Base-by-base conservation (phyloP, 768 basidiomycete species). In the Pleurotus citrinopileatus region DNA sequence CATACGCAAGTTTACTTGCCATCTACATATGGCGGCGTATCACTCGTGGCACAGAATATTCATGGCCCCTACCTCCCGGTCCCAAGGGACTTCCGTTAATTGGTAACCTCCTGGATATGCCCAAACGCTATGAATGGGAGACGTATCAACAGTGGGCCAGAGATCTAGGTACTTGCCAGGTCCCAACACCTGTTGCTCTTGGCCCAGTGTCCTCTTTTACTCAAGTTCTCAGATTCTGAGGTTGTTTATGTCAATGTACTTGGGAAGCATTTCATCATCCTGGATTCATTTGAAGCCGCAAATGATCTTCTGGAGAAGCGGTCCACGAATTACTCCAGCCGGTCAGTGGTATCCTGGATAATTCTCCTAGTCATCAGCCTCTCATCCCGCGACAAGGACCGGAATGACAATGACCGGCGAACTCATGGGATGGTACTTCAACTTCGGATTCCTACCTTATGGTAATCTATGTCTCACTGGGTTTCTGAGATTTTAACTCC, bases 221-320 rank as follows among this genome's bases (percentile, higher is more conserved):
- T 12, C 12, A 40, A 15, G n/a, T 28, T 47, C 8, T 8, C 23
- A 72, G 71, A 63, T 15, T 68, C 66, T 20, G 67, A 67, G 23
- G 57, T 72, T 2, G 37, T 73, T 4, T 63, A 69, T 54, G n/a
- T 70, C 19, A 55, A 63, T 19, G 63, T 64, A 4, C 53, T 67
- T 7, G 71, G 73, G 3, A 60, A 61, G 10, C 58, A 63, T 23
- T 56, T 76, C 22, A 60, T 78, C 23, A 58, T 77, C 9, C 37
- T 78, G 27, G 73, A 73, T 44, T 68, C 66, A 12, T 60, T 63
- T 25, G 58, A 70, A 38, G 64, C 63, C 3, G 74, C 70, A 1
- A 62, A 58, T 8, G 77, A 79, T 0, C 63, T 79, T 0, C 65
- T 78, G 19, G 71, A 73, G 27, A 77, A 72, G 56, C 61, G 70